These are phyloP conservation scores for Tricholoma flavovirens DNA, from an alignment of 768 basidiomycete genomes.

Conservation along the genomic window DNA sequence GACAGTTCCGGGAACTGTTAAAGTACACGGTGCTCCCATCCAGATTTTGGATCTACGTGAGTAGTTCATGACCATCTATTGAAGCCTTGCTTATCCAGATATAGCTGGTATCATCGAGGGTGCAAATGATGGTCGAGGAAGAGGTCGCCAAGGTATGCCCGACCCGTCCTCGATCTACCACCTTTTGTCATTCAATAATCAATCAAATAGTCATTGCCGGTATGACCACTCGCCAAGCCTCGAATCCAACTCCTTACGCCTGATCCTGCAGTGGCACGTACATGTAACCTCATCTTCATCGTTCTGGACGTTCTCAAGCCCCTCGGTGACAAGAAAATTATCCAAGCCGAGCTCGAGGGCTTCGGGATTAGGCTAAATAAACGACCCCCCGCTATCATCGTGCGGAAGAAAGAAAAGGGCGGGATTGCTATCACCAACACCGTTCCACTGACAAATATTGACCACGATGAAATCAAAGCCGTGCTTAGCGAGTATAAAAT, in stretches of 20 bases:
- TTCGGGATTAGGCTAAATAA: constrained; percentile 98
- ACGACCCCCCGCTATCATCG: constrained; percentile 79
- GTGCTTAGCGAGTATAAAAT: constrained; percentile 89
- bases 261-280: constrained; percentile 73
- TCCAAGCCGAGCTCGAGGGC: constrained; percentile 93
- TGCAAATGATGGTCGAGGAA: constrained; percentile 91
- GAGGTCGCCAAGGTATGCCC: constrained; percentile 84
- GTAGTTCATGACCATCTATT: constrained; percentile 21
- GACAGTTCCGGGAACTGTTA: constrained; percentile 91
- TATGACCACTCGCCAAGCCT: constrained; percentile 30
- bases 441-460: constrained; percentile 91
- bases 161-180: constrained; percentile 10
- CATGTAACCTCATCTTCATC: constrained; percentile 98
- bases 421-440: constrained; percentile 95
- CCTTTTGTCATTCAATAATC: neutral
- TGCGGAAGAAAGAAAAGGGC: constrained; percentile 86
- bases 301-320: constrained; percentile 97
- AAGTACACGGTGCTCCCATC: constrained; percentile 93
- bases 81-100: neutral
- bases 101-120: constrained; percentile 96
- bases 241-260: constrained; percentile 4
- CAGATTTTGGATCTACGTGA: constrained; percentile 89
- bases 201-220: constrained; percentile 62
- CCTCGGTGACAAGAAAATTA: constrained; percentile 88
- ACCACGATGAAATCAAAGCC: constrained; percentile 94